These are phyloP conservation scores for Kalmusia sp. DNA, from an alignment of 2,329 filamentous ascomycete species.

Conservation along the genomic window DNA sequence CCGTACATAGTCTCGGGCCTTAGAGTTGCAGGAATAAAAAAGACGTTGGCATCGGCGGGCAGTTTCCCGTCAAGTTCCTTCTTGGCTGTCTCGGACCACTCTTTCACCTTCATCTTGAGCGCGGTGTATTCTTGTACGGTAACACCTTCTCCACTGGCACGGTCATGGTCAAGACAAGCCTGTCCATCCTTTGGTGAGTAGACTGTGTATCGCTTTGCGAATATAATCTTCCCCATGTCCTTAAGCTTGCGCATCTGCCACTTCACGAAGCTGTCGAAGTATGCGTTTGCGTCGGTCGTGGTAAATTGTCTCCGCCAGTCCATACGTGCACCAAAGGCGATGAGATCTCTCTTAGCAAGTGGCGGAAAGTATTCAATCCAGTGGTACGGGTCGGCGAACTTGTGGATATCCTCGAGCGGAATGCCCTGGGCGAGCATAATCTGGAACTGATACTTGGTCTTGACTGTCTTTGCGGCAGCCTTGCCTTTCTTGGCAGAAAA, in stretches of 20 bases:
- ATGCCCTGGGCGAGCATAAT: conserved; percentile 94
- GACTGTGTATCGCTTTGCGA: conserved; percentile 90
- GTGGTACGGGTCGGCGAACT: conserved; percentile 87
- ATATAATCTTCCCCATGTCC: conserved; percentile 90
- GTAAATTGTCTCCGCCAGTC: conserved; percentile 94
- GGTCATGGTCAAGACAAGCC: conserved; percentile 87
- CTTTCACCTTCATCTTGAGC: conserved; percentile 86
- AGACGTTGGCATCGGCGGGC: conserved; percentile 79
- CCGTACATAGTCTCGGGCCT: conserved; percentile 99
- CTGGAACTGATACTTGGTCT: conserved; percentile 95
- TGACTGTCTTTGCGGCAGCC: conserved; percentile 85
- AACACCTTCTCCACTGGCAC: conserved; percentile 80
- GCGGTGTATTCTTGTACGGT: conserved; percentile 91
- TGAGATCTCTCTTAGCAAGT: conserved; percentile 79
- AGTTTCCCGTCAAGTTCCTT: conserved; percentile 78
- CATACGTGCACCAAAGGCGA: conserved; percentile 82
- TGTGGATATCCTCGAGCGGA: conserved; percentile 85
- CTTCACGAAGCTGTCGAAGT: conserved; percentile 92
- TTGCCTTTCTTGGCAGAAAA: conserved; percentile 83
- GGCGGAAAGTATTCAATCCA: conserved; percentile 94
- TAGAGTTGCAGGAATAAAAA: conserved; percentile 89
- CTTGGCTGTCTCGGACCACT: conserved; percentile 82
- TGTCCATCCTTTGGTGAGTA: conserved; percentile 87
- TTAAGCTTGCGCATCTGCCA: conserved; percentile 97
- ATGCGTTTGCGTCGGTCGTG: conserved; percentile 95